These are phyloP conservation scores for Jatropha curcas DNA, from an alignment of 345 rosid species.

Conservation along the genomic window DNA sequence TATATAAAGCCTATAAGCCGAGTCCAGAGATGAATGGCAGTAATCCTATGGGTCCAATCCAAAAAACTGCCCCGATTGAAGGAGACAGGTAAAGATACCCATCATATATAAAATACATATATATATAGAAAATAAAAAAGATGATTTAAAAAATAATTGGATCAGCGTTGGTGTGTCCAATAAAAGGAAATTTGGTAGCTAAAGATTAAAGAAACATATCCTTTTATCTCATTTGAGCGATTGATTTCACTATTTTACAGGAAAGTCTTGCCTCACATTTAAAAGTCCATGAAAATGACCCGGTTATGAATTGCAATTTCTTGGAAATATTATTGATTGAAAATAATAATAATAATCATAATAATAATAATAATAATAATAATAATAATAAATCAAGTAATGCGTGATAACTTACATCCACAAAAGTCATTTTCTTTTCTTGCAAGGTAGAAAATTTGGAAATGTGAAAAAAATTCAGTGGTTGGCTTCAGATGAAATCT, in stretches of 20 bases:
- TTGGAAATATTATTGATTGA: slow-evolving; percentile 13
- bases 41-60: slow-evolving; percentile 28
- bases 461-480: background rate
- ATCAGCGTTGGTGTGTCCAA: slow-evolving; percentile 10
- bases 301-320: slow-evolving; percentile 20
- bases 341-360: background rate
- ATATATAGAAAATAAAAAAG: background rate
- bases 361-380: background rate
- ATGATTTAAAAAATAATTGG: background rate
- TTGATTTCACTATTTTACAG: slow-evolving; percentile 5
- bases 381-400: slow-evolving; percentile 17
- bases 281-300: slow-evolving; percentile 52
- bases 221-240: slow-evolving; percentile 11
- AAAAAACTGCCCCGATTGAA: slow-evolving; percentile 39
- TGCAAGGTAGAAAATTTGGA: slow-evolving; percentile 33
- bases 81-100: slow-evolving; percentile 37
- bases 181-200: background rate
- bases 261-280: slow-evolving; percentile 19
- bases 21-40: slow-evolving; percentile 13
- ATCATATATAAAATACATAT: background rate
- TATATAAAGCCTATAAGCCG: slow-evolving; percentile 7
- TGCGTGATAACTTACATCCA: slow-evolving; percentile 33
- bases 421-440: slow-evolving; percentile 48
- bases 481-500: slow-evolving; percentile 22
- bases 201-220: background rate